Evolutionary conservation across 2,329 filamentous ascomycete species (phyloP).

Genomic region (Aspergillus quadricinctus): DNA sequence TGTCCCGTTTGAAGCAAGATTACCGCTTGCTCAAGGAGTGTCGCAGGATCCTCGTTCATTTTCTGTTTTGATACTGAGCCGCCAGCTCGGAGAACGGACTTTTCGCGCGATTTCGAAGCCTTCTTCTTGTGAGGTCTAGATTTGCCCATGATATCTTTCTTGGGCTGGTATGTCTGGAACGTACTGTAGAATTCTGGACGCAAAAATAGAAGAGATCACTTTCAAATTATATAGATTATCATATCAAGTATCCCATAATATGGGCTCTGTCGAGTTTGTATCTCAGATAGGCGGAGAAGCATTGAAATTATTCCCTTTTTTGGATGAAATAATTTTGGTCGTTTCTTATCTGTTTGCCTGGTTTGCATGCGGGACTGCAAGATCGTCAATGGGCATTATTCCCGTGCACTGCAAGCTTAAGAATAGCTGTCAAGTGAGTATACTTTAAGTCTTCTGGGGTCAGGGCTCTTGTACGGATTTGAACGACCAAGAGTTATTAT

Average conservation of each 20-base stretch:
- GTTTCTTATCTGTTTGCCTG: constrained; percentile 34
- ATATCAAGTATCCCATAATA: background rate
- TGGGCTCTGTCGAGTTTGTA: constrained; percentile 1
- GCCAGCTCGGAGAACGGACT: constrained; percentile 41
- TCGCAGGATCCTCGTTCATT: constrained; percentile 49
- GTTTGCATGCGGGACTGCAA: constrained; percentile 39
- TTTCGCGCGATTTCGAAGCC: constrained; percentile 37
- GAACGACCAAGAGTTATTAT: background rate
- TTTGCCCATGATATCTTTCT: constrained; percentile 45
- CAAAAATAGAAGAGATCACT: background rate
- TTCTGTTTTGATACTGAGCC: constrained; percentile 38
- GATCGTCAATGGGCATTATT: constrained; percentile 16
- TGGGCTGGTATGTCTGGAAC: constrained; percentile 4
- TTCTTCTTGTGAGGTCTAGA: constrained; percentile 48
- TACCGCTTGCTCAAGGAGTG: constrained; percentile 55
- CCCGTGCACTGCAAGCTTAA: constrained; percentile 3
- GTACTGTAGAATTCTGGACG: constrained; percentile 5
- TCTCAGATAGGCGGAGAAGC: constrained; percentile 7
- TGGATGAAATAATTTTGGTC: constrained; percentile 24
- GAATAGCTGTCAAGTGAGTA: constrained; percentile 1
- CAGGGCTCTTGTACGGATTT: background rate
- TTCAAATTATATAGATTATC: constrained; percentile 1
- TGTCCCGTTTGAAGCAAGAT: constrained; percentile 56
- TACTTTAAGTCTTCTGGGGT: background rate
- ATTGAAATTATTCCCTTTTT: constrained; percentile 15